Conservation (phyloP, 352 stramenopile species). For the Pilasporangium apinafurcum region DNA sequence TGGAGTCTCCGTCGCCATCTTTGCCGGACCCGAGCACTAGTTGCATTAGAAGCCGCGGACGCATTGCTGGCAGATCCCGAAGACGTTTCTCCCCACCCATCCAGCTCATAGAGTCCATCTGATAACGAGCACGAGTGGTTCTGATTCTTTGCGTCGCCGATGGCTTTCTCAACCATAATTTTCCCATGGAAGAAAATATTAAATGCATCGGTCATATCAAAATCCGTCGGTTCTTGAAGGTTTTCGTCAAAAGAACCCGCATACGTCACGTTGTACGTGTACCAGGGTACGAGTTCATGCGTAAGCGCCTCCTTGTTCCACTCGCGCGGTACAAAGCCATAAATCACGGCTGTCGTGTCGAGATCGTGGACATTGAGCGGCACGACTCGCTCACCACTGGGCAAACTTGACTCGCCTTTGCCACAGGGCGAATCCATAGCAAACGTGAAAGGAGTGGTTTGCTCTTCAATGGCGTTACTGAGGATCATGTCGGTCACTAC, state of each 20-base stretch:
- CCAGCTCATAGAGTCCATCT: constrained; percentile 17
- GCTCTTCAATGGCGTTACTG: constrained; percentile 26
- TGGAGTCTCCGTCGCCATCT: neutral
- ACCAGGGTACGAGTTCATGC: constrained; percentile 4
- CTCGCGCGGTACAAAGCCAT: constrained; percentile 39
- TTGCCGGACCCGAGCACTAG: neutral
- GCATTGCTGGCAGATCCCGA: neutral
- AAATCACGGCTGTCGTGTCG: constrained; percentile 25
- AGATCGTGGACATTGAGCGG: constrained; percentile 35
- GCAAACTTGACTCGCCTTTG: constrained; percentile 5
- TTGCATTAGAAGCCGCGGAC: neutral
- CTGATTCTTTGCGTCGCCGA: constrained; percentile 18
- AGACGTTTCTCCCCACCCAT: constrained; percentile 1
- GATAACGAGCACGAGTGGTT: constrained; percentile 33
- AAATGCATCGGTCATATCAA: constrained; percentile 11
- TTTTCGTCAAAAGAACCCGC: neutral
- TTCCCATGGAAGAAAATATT: constrained; percentile 34
- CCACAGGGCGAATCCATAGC: constrained; percentile 18
- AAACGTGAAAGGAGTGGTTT: constrained; percentile 26
- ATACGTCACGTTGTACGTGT: constrained; percentile 6
- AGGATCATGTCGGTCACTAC: constrained; percentile 21
- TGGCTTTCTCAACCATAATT: constrained; percentile 27
- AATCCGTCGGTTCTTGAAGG: neutral
- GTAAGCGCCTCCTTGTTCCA: constrained; percentile 34
- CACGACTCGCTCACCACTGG: constrained; percentile 10